Percentiles rank a stretch among this genome's conserved stretches.
Conservation (phyloP, 495 filamentous ascomycete genomes). For the Xylaria bambusicola region DNA sequence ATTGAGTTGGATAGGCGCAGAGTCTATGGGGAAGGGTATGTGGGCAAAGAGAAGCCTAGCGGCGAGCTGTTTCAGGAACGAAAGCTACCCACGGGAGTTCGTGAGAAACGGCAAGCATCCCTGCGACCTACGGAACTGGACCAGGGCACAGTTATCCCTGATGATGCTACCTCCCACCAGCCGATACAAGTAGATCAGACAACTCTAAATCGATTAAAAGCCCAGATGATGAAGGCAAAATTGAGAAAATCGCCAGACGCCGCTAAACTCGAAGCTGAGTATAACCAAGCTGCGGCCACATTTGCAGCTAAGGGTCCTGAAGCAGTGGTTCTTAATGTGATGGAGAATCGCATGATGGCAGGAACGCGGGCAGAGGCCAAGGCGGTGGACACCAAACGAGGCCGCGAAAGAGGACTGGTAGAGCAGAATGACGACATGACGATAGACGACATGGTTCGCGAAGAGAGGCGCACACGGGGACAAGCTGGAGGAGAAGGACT, state of each 20-base stretch:
- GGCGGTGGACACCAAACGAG: slow-evolving; percentile 71
- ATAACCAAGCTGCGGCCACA: slow-evolving; percentile 71
- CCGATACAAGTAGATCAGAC: slow-evolving; percentile 66
- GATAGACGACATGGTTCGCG: slow-evolving; percentile 92
- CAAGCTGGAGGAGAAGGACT: slow-evolving; percentile 79
- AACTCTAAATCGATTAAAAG: slow-evolving; percentile 83
- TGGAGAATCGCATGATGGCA: slow-evolving; percentile 87
- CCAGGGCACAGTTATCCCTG: slow-evolving; percentile 45
- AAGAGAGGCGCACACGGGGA: slow-evolving; percentile 81
- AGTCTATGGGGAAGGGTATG: slow-evolving; percentile 82
- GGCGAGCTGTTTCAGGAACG: slow-evolving; percentile 85
- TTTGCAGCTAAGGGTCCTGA: slow-evolving; percentile 49
- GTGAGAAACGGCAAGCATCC: slow-evolving; percentile 46
- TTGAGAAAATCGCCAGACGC: slow-evolving; percentile 72
- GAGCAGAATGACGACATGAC: slow-evolving; percentile 94
- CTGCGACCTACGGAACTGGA: slow-evolving; percentile 39
- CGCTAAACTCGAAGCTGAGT: slow-evolving; percentile 78
- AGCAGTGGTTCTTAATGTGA: slow-evolving; percentile 79
- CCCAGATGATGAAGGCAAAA: slow-evolving; percentile 92
- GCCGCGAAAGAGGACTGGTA: slow-evolving; percentile 75
- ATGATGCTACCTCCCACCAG: slow-evolving; percentile 42
- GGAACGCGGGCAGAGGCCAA: slow-evolving; percentile 76
- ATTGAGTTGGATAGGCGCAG: slow-evolving; percentile 84
- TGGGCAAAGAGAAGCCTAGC: slow-evolving; percentile 83
- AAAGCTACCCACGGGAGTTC: slow-evolving; percentile 39